Base-by-base conservation (phyloP, 2,329 filamentous ascomycete species). In the Phyllosticta citriasiana region DNA sequence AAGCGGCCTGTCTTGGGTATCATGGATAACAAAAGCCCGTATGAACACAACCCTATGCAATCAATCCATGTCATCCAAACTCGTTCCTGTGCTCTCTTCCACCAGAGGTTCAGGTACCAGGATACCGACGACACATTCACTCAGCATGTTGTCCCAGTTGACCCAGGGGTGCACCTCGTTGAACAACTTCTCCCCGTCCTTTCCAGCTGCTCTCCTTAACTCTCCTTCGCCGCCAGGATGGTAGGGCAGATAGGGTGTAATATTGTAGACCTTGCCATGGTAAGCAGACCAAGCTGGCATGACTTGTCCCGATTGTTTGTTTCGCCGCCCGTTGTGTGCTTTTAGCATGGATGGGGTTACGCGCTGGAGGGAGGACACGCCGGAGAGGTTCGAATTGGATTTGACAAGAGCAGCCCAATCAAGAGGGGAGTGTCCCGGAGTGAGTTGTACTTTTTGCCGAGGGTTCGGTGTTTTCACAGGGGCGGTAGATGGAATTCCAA, bases 321-420 rank as follows among this genome's bases (percentile, higher is more conserved):
- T 91, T 70, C 88, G 89, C 30, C 93, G 84, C 0, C 93, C 93
- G 50, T 89, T 95, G 75, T 91, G 86, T 50, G 78, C 75, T 71
- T 87, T 88, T 12, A 99, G 80, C 81, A 90, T 84, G 4, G 86
- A 86, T 1, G 93, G 92, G 5, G 92, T 89, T 40, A 99, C 91
- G 54, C 88, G 85, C 52, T 89, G 76, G 65, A 65, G 82, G 67
- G 63, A 88, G 65, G 76, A 69, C 0, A 85, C 78, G 19, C 77
- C 78, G 8, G 77, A 72, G 1, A 80, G 67, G 60, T 79, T 79
- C 57, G 68, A 68, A 50, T 84, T 84, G n/a, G 88, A 87, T 26
- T 91, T 83, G 64, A 91, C 87, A 1, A 96, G 82, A 5, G 88
- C 85, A 12, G 94, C 94, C 94, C 94, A 99, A 81, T 99, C 94